These are phyloP conservation scores for Orbilia blumenaviensis DNA, from an alignment of 2,329 filamentous ascomycete genomes.

Conservation along the genomic window DNA sequence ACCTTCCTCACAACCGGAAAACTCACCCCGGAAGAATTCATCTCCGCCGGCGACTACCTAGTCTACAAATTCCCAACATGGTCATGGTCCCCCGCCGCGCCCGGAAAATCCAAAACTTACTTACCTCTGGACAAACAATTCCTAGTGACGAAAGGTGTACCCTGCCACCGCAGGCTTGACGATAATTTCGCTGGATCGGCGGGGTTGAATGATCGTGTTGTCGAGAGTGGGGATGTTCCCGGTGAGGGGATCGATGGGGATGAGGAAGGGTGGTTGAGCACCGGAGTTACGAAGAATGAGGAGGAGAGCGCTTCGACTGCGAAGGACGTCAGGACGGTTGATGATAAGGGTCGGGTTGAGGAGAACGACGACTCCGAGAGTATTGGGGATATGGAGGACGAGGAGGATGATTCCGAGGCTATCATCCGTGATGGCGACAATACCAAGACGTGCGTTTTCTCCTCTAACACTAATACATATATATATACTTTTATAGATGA, in stretches of 20 bases:
- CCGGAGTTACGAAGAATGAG: slow-evolving; percentile 78
- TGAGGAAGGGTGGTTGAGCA: slow-evolving; percentile 82
- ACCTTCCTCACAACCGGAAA: slow-evolving; percentile 94
- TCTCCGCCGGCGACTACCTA: slow-evolving; percentile 93
- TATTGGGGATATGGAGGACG: slow-evolving; percentile 98
- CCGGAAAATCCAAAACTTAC: slow-evolving; percentile 78
- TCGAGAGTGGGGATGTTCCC: slow-evolving; percentile 74
- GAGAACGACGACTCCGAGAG: slow-evolving; percentile 71
- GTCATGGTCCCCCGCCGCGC: slow-evolving; percentile 91
- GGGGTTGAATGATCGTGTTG: slow-evolving; percentile 72
- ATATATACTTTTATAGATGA: background rate
- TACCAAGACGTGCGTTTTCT: slow-evolving; percentile 56
- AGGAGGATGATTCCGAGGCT: slow-evolving; percentile 90
- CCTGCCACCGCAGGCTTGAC: slow-evolving; percentile 88
- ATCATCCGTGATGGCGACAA: slow-evolving; percentile 77
- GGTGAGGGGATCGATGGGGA: slow-evolving; percentile 62
- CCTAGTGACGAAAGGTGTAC: slow-evolving; percentile 91
- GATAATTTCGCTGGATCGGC: slow-evolving; percentile 81
- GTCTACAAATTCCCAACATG: slow-evolving; percentile 99
- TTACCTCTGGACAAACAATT: slow-evolving; percentile 93
- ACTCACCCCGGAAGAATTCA: slow-evolving; percentile 96
- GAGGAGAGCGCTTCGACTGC: slow-evolving; percentile 63
- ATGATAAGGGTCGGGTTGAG: slow-evolving; percentile 86
- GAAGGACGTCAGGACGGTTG: slow-evolving; percentile 81
- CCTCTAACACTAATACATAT: slow-evolving; percentile 46